A percentile compares a stretch with the other conserved stretches of the same genome.
These are phyloP conservation scores for Cladosporium velox DNA, from an alignment of 2,329 filamentous ascomycete species.

Conservation along the genomic window DNA sequence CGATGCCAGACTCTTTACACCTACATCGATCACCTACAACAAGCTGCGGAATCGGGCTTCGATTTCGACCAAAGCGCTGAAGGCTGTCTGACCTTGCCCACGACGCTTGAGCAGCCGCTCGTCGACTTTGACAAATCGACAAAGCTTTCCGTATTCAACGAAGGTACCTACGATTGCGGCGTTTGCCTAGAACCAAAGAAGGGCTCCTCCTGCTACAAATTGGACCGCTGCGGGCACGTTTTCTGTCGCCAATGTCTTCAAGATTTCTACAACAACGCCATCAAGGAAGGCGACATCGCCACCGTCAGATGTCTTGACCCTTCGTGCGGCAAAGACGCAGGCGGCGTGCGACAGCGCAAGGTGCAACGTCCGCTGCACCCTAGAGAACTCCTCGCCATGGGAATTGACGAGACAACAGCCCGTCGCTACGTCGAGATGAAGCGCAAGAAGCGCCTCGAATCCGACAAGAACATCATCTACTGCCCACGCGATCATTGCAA, in stretches of 20 bases:
- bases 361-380: conserved; percentile 67
- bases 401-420: conserved; percentile 63
- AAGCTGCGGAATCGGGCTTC: conserved; percentile 58
- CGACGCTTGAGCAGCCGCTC: conserved; percentile 64
- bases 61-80: conserved; percentile 46
- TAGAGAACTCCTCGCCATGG: conserved; percentile 68
- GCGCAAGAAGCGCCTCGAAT: conserved; percentile 88
- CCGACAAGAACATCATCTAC: conserved; percentile 88
- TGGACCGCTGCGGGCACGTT: conserved; percentile 83
- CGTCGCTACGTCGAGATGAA: conserved; percentile 87
- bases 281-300: conserved; percentile 78
- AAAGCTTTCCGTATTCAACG: conserved; percentile 74
- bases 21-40: conserved; percentile 63
- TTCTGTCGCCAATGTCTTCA: conserved; percentile 87
- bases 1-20: conserved; percentile 58
- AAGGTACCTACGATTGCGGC: conserved; percentile 82
- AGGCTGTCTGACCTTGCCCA: conserved; percentile 50
- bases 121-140: conserved; percentile 77
- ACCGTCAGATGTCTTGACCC: conserved; percentile 79
- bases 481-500: conserved; percentile 93
- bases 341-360: conserved; percentile 52
- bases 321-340: conserved; percentile 68
- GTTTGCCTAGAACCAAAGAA: conserved; percentile 93
- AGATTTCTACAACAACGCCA: conserved; percentile 87
- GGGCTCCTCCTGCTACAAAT: conserved; percentile 74